phyloP scores from a whole-genome alignment of 2,329 filamentous ascomycete species.

The Pseudonectria foliicola region DNA sequence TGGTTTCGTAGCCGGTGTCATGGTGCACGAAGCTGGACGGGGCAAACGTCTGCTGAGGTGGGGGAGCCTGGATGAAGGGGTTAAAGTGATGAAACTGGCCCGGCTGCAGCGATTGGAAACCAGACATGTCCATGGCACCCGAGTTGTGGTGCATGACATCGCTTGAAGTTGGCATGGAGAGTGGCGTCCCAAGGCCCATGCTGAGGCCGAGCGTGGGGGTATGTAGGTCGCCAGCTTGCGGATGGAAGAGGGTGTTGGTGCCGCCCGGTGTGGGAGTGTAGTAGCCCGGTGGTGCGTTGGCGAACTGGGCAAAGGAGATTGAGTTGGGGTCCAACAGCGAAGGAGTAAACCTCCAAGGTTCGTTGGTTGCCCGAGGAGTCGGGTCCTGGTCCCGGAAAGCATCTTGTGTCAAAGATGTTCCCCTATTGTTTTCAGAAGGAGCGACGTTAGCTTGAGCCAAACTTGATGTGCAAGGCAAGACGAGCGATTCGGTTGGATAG shows the following conservation, averaged over 20 bases:
- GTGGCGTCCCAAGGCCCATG: conserved; percentile 71
- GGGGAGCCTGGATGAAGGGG: conserved; percentile 59
- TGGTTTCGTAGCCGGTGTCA: conserved; percentile 70
- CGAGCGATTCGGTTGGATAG: not conserved
- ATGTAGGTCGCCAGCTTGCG: conserved; percentile 78
- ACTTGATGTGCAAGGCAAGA: not conserved
- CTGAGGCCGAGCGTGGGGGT: conserved; percentile 69
- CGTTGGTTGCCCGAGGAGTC: conserved; percentile 70
- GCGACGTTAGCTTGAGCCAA: conserved; percentile 7
- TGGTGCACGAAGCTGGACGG: conserved; percentile 76
- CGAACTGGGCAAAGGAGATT: conserved; percentile 71
- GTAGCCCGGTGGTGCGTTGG: conserved; percentile 73
- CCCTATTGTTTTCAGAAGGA: conserved; percentile 12
- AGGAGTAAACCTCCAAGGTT: conserved; percentile 82
- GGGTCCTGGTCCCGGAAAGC: conserved; percentile 65
- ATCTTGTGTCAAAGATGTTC: conserved; percentile 16
- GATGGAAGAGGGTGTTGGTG: conserved; percentile 73
- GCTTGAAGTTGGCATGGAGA: conserved; percentile 69
- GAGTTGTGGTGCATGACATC: conserved; percentile 54
- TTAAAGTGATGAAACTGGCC: conserved; percentile 62
- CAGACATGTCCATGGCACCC: conserved; percentile 56
- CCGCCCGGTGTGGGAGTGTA: conserved; percentile 84
- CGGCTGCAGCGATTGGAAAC: conserved; percentile 56
- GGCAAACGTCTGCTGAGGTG: conserved; percentile 56
- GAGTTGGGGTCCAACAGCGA: conserved; percentile 82